phyloP scores from a whole-genome alignment of 306 rosid genomes.

The Cyamopsis tetragonoloba region DNA sequence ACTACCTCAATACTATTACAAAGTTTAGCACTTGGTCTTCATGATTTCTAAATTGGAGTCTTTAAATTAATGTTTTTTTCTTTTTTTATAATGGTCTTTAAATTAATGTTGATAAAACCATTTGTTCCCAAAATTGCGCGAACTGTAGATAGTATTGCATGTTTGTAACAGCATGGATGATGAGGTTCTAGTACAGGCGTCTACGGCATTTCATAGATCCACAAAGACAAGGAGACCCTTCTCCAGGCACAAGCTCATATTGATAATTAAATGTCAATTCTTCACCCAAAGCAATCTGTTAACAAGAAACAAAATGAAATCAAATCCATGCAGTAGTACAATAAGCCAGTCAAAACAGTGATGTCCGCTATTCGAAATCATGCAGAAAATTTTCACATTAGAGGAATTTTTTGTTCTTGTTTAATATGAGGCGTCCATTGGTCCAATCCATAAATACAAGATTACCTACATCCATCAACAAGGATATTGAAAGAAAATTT shows the following conservation, averaged over 20 bases:
- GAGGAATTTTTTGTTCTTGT: not conserved
- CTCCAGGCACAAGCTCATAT: constrained; percentile 50
- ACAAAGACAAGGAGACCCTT: constrained; percentile 64
- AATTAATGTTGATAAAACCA: constrained; percentile 4
- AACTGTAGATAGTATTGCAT: not conserved
- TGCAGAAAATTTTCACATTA: not conserved
- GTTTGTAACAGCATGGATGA: not conserved
- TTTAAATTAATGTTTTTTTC: too few species aligned
- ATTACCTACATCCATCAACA: not conserved
- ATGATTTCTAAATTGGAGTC: not conserved
- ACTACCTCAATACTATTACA: not conserved
- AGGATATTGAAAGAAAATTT: not conserved
- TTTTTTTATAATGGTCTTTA: too few species aligned
- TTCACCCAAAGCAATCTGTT: constrained; percentile 81
- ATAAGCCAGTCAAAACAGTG: not conserved
- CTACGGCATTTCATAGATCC: constrained; percentile 57
- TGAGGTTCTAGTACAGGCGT: constrained; percentile 38
- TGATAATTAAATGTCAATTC: constrained; percentile 61
- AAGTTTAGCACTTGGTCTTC: not conserved
- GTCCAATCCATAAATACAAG: not conserved
- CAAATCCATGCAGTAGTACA: not conserved
- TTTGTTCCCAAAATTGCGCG: constrained; percentile 6
- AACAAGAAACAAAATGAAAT: constrained; percentile 22
- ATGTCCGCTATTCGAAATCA: not conserved
- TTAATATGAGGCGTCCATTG: not conserved